A percentile compares a stretch with the other conserved stretches of the same genome.
Evolutionary conservation across 1,284 basidiomycete species (phyloP).

Genomic region (Inonotus hispidus): DNA sequence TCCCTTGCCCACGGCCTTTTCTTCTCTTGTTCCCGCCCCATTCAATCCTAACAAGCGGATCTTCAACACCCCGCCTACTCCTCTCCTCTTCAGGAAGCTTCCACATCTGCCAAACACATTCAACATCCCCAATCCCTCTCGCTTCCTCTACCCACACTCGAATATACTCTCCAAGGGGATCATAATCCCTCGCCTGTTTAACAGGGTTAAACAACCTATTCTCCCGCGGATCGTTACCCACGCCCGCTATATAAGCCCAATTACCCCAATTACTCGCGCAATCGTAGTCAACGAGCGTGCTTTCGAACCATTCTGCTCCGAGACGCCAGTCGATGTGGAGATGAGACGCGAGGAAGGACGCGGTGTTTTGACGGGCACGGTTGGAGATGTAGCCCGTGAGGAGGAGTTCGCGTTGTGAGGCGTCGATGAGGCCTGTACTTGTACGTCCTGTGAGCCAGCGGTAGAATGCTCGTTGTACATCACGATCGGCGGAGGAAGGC

Average conservation of each 20-base stretch:
- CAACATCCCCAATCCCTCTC: slow-evolving; percentile 26
- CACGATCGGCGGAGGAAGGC: slow-evolving; percentile 15
- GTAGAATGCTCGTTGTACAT: slow-evolving; percentile 29
- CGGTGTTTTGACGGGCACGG: slow-evolving; percentile 49
- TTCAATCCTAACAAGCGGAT: slow-evolving; percentile 20
- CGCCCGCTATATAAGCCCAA: slow-evolving; percentile 42
- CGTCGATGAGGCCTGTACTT: slow-evolving; percentile 49
- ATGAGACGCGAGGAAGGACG: slow-evolving; percentile 47
- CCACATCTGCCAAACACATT: slow-evolving; percentile 20
- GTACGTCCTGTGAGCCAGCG: slow-evolving; percentile 43
- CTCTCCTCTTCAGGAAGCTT: slow-evolving; percentile 10
- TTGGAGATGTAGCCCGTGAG: slow-evolving; percentile 51
- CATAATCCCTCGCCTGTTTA: slow-evolving; percentile 50
- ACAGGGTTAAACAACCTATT: slow-evolving; percentile 46
- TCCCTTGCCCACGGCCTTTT: background rate
- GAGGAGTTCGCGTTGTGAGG: slow-evolving; percentile 44
- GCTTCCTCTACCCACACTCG: slow-evolving; percentile 43
- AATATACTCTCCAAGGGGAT: slow-evolving; percentile 38
- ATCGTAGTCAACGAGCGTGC: slow-evolving; percentile 38
- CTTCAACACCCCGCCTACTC: slow-evolving; percentile 6
- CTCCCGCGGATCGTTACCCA: slow-evolving; percentile 46
- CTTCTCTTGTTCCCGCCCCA: background rate
- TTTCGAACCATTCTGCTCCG: slow-evolving; percentile 35
- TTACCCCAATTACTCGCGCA: slow-evolving; percentile 38
- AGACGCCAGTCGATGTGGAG: slow-evolving; percentile 48